phyloP scores from a whole-genome alignment of 106 monocot species.

The Dendrobium nobile region DNA sequence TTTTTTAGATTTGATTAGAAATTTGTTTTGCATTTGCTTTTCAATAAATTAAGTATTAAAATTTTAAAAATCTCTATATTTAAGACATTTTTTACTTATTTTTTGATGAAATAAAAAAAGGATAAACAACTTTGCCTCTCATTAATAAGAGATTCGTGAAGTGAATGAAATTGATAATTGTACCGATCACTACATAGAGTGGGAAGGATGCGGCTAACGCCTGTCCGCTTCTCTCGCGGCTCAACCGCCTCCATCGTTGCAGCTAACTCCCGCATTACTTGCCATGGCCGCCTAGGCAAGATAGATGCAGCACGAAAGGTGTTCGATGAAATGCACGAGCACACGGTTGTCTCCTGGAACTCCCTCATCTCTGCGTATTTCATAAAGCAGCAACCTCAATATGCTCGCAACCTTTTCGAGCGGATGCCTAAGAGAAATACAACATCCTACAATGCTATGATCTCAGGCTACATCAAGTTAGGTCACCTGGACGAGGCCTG shows the following conservation, averaged over 20 bases:
- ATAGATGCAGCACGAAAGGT: slow-evolving; percentile 27
- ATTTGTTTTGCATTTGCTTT: no score
- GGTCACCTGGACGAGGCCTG: slow-evolving; percentile 14
- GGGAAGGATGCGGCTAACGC: slow-evolving; percentile 15
- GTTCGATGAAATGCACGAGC: slow-evolving; percentile 35
- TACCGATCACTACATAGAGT: no score
- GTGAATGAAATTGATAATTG: no score
- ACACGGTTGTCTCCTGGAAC: slow-evolving; percentile 43
- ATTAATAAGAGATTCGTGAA: no score
- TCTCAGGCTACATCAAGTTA: slow-evolving; percentile 25
- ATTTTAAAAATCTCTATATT: no score
- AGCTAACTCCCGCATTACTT: slow-evolving; percentile 36
- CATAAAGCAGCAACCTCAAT: slow-evolving; percentile 10
- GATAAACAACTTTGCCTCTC: no score
- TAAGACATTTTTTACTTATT: no score
- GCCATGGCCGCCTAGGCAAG: slow-evolving; percentile 27
- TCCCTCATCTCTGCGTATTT: slow-evolving; percentile 51
- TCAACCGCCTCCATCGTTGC: slow-evolving; percentile 19
- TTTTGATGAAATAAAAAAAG: no score
- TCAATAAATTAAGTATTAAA: no score
- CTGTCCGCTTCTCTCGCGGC: neutral
- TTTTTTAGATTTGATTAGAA: no score
- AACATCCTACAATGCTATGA: slow-evolving; percentile 33
- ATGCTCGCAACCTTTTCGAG: slow-evolving; percentile 23
- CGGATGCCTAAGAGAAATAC: slow-evolving; percentile 28